These are phyloP conservation scores for Podospora pseudoanserina DNA, from an alignment of 495 filamentous ascomycete species.

Conservation along the genomic window DNA sequence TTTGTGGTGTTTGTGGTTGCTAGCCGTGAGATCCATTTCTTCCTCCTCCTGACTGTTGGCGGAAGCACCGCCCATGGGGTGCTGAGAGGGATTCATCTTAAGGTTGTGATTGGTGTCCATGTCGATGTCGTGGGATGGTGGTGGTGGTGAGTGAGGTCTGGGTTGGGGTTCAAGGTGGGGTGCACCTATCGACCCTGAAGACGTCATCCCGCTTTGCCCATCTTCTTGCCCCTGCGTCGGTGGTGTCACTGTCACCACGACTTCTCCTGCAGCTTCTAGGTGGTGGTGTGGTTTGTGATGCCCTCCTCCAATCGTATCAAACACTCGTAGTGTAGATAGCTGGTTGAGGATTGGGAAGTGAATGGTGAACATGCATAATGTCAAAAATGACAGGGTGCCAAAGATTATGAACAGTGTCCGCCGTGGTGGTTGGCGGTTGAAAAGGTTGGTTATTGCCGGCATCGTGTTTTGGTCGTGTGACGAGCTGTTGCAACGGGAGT, in stretches of 20 bases:
- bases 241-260: slow-evolving; percentile 1
- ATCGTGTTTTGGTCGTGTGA: neutral
- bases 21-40: neutral
- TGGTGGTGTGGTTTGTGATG: slow-evolving; percentile 5
- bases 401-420: neutral
- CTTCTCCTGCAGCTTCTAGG: neutral
- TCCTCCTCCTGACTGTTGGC: neutral
- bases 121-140: neutral
- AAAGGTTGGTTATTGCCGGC: neutral
- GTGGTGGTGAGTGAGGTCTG: neutral
- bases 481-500: neutral
- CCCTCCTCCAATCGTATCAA: neutral
- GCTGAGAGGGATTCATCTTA: neutral
- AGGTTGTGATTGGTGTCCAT: slow-evolving; percentile 8
- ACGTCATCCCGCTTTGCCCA: slow-evolving; percentile 2
- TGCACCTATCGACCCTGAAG: neutral
- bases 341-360: slow-evolving; percentile 8
- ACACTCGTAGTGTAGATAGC: neutral
- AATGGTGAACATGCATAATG: slow-evolving; percentile 15
- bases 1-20: slow-evolving; percentile 18
- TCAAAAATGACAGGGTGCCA: slow-evolving; percentile 11
- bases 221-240: neutral
- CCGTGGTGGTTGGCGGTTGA: slow-evolving; percentile 3
- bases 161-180: slow-evolving; percentile 2
- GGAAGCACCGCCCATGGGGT: neutral